These are phyloP conservation scores for Pleoardoris graminearum DNA, from an alignment of 2,329 filamentous ascomycete species.

Conservation along the genomic window DNA sequence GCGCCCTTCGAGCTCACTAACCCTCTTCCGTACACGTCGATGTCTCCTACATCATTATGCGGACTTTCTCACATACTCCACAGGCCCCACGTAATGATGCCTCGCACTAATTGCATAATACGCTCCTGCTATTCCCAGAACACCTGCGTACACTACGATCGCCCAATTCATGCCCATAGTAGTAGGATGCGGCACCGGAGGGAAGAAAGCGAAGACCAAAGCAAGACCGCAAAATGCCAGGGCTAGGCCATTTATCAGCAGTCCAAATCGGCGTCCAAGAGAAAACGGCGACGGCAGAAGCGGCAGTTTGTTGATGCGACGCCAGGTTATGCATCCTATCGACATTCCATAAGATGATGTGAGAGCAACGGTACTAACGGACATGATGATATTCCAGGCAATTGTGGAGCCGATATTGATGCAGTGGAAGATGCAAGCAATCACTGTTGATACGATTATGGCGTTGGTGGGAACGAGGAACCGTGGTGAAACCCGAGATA, in stretches of 20 bases:
- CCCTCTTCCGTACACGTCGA: not conserved
- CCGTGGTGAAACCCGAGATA: not conserved
- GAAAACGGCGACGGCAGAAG: conserved; percentile 51
- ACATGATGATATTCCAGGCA: conserved; percentile 21
- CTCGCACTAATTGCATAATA: conserved; percentile 47
- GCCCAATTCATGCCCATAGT: conserved; percentile 51
- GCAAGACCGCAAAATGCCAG: conserved; percentile 44
- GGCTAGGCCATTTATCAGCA: conserved; percentile 47
- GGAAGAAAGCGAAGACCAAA: conserved; percentile 51
- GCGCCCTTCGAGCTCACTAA: conserved; percentile 1
- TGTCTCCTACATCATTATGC: not conserved
- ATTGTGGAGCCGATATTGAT: conserved; percentile 52
- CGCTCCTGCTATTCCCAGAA: conserved; percentile 45
- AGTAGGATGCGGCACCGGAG: conserved; percentile 21
- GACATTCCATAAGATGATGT: conserved; percentile 39
- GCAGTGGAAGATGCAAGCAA: conserved; percentile 48
- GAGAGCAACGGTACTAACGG: conserved; percentile 16
- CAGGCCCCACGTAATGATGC: conserved; percentile 41
- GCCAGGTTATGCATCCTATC: conserved; percentile 51
- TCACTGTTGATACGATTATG: conserved; percentile 42
- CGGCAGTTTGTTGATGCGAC: conserved; percentile 46
- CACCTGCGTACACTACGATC: conserved; percentile 47
- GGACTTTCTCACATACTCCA: conserved; percentile 17
- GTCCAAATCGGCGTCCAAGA: conserved; percentile 47
- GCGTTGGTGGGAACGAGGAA: conserved; percentile 45